A percentile compares a stretch with the other conserved stretches of the same genome.
These are phyloP conservation scores for Solanum bukasovii DNA, from an alignment of 257 asterid genomes.

Conservation along the genomic window DNA sequence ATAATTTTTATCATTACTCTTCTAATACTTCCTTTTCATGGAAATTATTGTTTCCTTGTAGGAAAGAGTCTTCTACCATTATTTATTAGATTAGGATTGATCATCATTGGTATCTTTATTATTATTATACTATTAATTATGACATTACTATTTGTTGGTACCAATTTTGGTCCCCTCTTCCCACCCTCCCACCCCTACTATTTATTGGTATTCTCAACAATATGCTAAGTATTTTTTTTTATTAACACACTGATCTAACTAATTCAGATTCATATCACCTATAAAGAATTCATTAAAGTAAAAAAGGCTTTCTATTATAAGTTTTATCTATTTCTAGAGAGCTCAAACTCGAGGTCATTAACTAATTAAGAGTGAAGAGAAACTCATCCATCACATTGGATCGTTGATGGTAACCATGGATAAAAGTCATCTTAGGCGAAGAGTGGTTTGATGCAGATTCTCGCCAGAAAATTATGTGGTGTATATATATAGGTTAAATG, in stretches of 20 bases:
- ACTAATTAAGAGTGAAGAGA: neutral
- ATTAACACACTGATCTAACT: neutral
- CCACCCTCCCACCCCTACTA: neutral
- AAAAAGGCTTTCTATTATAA: neutral
- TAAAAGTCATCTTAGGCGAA: neutral
- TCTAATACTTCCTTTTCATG: neutral
- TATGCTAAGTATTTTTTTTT: neutral
- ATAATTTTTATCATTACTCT: neutral
- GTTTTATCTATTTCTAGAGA: neutral
- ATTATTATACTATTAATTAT: neutral
- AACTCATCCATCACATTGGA: neutral
- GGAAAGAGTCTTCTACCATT: neutral
- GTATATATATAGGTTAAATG: neutral
- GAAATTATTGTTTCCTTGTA: neutral
- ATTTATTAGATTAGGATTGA: neutral
- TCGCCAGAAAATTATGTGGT: neutral
- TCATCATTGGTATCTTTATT: neutral
- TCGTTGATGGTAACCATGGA: neutral
- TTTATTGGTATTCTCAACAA: neutral
- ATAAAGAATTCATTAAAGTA: neutral
- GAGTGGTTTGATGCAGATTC: neutral
- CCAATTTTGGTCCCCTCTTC: neutral
- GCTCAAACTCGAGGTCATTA: neutral
- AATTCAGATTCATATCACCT: neutral
- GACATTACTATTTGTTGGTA: neutral